Base-by-base conservation (phyloP, 257 asterid species). In the Jaltomata sinuosa region DNA sequence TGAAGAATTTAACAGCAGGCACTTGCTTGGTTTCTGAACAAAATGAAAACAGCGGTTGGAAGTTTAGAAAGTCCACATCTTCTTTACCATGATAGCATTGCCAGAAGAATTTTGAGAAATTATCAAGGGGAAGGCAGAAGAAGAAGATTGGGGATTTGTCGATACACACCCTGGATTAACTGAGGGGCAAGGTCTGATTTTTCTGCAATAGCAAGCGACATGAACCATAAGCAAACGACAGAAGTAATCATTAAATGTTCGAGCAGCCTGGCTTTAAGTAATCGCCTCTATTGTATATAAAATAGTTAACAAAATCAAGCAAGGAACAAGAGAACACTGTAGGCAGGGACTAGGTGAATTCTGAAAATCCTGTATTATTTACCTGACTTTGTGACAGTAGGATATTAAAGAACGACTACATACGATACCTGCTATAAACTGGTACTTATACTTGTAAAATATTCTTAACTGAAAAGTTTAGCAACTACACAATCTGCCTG, bases 181-280 rank as follows among this genome's bases (percentile, higher is more conserved):
- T 12, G 99, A 92, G 47, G 99, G 99, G 85, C 99, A 96, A 9
- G 95, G 85, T 82, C 99, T 89, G 83, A 96, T 93, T 91, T 94
- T 96, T 59, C 98, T 94, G 94, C 89, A 45, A 77, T n/a, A 40
- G 18, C 57, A 74, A 27, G 59, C 4, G 15, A 45, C 59, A 22
- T 7, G 54, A 74, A 45, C 57, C 80, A 22, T 49, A 49, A 77
- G 62, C 19, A 38, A 49, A 49, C 2, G 1, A 10, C 16, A 77
- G 29, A 49, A 77, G 62, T 77, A 49, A 74, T 14, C 55, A 4
- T 77, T 77, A 77, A 49, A 15, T 77, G 25, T 47, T 49, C 1
- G 10, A 18, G 82, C 1, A 77, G 16, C 11, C 80, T 7, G 38
- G 8, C 57, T 72, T 42, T 22, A 72, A 15, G 25, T 72, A 72